A percentile compares a stretch with the other conserved stretches of the same genome.
Evolutionary conservation across 169 alveolate genomes (phyloP).

Genomic region (Plasmodium ovale): DNA sequence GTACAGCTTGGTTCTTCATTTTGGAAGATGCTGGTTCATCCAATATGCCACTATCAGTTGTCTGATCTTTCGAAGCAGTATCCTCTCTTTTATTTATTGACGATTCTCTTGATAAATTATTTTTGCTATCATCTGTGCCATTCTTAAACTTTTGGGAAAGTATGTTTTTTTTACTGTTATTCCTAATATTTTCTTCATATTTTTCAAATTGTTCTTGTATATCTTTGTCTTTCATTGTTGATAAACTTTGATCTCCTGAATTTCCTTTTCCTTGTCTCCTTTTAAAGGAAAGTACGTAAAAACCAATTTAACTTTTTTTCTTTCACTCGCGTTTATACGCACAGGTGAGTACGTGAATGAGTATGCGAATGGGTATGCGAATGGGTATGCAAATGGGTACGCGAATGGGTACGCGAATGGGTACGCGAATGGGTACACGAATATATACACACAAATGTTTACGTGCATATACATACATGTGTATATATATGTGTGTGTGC

Average conservation of each 20-base stretch:
- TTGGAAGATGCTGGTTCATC: background rate
- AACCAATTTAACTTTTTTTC: background rate
- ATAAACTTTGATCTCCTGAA: conserved; percentile 19
- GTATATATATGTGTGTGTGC: background rate
- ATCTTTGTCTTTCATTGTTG: conserved; percentile 31
- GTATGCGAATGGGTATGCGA: background rate
- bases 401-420: background rate
- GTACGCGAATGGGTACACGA: no score
- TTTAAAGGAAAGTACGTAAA: background rate
- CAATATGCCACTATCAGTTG: conserved; percentile 6
- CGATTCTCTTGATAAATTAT: background rate
- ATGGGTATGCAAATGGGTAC: background rate
- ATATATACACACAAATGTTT: background rate
- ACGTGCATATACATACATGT: background rate
- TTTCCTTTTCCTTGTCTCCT: conserved; percentile 74
- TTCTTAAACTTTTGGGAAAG: background rate
- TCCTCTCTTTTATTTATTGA: conserved; percentile 49
- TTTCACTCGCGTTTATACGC: background rate
- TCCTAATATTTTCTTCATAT: conserved; percentile 12
- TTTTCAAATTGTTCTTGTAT: conserved; percentile 34
- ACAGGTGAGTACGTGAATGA: background rate
- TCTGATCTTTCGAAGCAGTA: background rate
- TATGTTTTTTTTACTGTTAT: conserved; percentile 24
- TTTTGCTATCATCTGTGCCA: background rate
- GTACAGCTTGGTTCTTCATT: background rate